Conservation (phyloP, 345 rosid genomes). For the Salix koriyanagi region DNA sequence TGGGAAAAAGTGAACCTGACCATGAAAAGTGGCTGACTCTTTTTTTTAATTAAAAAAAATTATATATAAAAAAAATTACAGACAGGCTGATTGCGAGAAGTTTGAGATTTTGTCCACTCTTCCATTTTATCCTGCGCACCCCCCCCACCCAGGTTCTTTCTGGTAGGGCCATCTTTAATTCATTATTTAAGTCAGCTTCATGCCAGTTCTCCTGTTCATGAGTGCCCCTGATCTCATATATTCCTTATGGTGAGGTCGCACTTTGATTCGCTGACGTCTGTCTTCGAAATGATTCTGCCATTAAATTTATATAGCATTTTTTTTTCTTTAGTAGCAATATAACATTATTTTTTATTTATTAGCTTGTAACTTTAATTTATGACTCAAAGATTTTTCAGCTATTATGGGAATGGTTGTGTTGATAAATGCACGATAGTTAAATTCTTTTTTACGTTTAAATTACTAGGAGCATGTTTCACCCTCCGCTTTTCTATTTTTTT, state of each 20-base stretch:
- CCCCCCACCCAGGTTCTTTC: conserved; percentile 13
- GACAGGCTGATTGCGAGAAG: background rate
- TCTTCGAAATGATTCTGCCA: background rate
- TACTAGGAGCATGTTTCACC: too few relatives aligned
- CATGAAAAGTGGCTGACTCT: conserved; percentile 20
- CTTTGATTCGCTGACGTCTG: background rate
- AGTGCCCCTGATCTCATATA: background rate
- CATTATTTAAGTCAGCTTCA: background rate
- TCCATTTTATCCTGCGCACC: conserved; percentile 40
- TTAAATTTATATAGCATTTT: too few relatives aligned
- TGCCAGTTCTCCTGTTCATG: background rate
- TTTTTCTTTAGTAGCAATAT: too few relatives aligned
- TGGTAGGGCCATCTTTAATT: background rate
- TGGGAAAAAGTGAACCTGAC: conserved; percentile 45
- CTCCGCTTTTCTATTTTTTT: too few relatives aligned
- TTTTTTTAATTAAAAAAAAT: background rate
- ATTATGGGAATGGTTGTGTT: background rate
- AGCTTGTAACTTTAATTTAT: background rate
- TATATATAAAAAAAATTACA: background rate
- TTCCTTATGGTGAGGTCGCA: background rate
- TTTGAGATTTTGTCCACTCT: conserved; percentile 1
- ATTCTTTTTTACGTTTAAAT: too few relatives aligned
- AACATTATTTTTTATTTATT: background rate
- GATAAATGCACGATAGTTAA: background rate
- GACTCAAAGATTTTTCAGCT: background rate